Percentiles rank a stretch among this genome's conserved stretches.
Evolutionary conservation across 768 basidiomycete genomes (phyloP).

Genomic region (Russula griseocarnosa): DNA sequence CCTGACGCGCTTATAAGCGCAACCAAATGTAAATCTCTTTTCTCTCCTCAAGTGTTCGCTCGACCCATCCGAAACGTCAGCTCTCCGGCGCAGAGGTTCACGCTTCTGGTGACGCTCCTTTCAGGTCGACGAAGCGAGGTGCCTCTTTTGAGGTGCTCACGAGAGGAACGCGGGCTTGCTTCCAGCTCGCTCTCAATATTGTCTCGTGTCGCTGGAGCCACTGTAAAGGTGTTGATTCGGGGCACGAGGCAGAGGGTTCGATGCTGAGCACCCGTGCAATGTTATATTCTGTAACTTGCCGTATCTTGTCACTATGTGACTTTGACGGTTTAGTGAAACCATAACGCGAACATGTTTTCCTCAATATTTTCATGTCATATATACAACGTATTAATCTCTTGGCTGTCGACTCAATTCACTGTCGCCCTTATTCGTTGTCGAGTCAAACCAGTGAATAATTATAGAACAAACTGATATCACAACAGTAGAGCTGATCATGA

Average conservation of each 20-base stretch:
- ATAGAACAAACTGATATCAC: not conserved
- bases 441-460: not conserved
- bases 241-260: constrained; percentile 38
- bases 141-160: constrained; percentile 48
- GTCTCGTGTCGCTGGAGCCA: constrained; percentile 45
- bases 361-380: not conserved
- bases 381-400: not conserved
- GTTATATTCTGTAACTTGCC: constrained; percentile 83
- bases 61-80: constrained; percentile 65
- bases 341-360: constrained; percentile 59
- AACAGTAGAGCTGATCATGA: not conserved
- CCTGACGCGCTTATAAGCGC: constrained; percentile 26
- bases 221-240: constrained; percentile 52
- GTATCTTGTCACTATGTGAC: constrained; percentile 76
- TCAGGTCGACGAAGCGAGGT: constrained; percentile 79
- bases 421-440: not conserved
- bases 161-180: constrained; percentile 40
- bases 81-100: constrained; percentile 46
- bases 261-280: constrained; percentile 46
- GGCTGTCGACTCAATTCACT: not conserved
- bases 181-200: constrained; percentile 36
- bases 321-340: constrained; percentile 80
- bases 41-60: constrained; percentile 54
- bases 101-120: constrained; percentile 60
- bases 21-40: constrained; percentile 26